Conservation (phyloP, 257 asterid genomes). For the Plantago ovata region DNA sequence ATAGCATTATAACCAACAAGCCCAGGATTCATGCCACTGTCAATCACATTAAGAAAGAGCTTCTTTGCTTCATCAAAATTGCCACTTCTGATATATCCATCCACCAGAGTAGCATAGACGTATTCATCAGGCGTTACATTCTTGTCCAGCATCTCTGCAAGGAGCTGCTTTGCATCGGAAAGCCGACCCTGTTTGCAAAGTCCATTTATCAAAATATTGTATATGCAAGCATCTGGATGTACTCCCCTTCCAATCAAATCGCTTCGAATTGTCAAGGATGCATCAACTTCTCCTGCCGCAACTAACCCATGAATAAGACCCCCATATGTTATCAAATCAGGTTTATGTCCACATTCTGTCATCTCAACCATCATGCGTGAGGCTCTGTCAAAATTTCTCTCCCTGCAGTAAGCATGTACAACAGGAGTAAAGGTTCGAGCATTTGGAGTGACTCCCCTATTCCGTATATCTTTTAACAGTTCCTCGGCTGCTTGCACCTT, state of each 20-base stretch:
- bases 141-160: slow-evolving; percentile 63
- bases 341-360: slow-evolving; percentile 63
- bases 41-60: slow-evolving; percentile 46
- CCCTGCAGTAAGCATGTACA: slow-evolving; percentile 51
- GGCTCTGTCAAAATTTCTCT: slow-evolving; percentile 67
- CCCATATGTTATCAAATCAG: slow-evolving; percentile 72
- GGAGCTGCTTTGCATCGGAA: slow-evolving; percentile 54
- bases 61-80: slow-evolving; percentile 60
- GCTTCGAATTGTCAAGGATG: slow-evolving; percentile 62
- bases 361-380: slow-evolving; percentile 60
- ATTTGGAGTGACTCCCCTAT: slow-evolving; percentile 47
- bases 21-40: slow-evolving; percentile 56
- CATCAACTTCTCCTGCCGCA: slow-evolving; percentile 63
- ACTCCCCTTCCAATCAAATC: slow-evolving; percentile 69
- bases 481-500: slow-evolving; percentile 67
- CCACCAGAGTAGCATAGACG: slow-evolving; percentile 74
- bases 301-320: slow-evolving; percentile 79
- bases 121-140: slow-evolving; percentile 61
- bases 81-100: slow-evolving; percentile 70
- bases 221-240: slow-evolving; percentile 69
- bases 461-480: slow-evolving; percentile 44
- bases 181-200: slow-evolving; percentile 62
- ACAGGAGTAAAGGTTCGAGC: slow-evolving; percentile 76
- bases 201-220: slow-evolving; percentile 76
- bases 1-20: slow-evolving; percentile 78